Conservation (phyloP, 306 rosid genomes). For the Inga oerstediana region DNA sequence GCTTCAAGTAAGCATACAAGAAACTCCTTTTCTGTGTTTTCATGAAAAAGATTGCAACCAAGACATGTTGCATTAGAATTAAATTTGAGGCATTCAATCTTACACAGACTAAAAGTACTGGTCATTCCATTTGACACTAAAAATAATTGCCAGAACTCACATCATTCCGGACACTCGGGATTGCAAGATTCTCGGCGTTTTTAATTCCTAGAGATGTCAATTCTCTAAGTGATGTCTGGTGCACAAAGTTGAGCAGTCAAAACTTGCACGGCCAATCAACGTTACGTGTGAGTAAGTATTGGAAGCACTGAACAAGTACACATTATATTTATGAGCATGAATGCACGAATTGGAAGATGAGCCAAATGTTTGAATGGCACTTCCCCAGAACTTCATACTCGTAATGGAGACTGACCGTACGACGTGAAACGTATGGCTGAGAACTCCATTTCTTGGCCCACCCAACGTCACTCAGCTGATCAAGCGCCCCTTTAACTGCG, state of each 20-base stretch:
- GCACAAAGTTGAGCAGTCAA: slow-evolving; percentile 42
- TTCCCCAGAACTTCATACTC: slow-evolving; percentile 52
- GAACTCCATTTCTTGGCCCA: slow-evolving; percentile 99
- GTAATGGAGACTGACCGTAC: slow-evolving; percentile 86
- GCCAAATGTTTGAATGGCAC: slow-evolving; percentile 48
- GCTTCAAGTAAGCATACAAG: neutral
- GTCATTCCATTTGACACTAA: slow-evolving; percentile 7
- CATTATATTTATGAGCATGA: slow-evolving; percentile 44
- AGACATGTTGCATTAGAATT: neutral
- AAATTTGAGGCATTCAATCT: neutral
- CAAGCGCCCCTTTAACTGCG: slow-evolving; percentile 81
- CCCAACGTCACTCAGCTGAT: slow-evolving; percentile 74
- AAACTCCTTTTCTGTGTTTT: neutral
- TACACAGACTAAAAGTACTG: neutral
- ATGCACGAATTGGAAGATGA: slow-evolving; percentile 43
- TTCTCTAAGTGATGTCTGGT: slow-evolving; percentile 85
- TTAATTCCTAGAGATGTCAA: slow-evolving; percentile 81
- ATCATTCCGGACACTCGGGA: slow-evolving; percentile 94
- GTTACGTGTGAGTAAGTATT: neutral
- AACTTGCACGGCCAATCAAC: slow-evolving; percentile 25
- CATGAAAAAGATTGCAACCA: slow-evolving; percentile 1
- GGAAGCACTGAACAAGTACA: slow-evolving; percentile 40
- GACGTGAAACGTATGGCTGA: slow-evolving; percentile 91
- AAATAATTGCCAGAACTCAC: slow-evolving; percentile 46
- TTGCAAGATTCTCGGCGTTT: slow-evolving; percentile 93